A percentile compares a stretch with the other conserved stretches of the same genome.
Evolutionary conservation across 176 grass and related monocot genomes (phyloP).

Genomic region (Alloteropsis semialata): DNA sequence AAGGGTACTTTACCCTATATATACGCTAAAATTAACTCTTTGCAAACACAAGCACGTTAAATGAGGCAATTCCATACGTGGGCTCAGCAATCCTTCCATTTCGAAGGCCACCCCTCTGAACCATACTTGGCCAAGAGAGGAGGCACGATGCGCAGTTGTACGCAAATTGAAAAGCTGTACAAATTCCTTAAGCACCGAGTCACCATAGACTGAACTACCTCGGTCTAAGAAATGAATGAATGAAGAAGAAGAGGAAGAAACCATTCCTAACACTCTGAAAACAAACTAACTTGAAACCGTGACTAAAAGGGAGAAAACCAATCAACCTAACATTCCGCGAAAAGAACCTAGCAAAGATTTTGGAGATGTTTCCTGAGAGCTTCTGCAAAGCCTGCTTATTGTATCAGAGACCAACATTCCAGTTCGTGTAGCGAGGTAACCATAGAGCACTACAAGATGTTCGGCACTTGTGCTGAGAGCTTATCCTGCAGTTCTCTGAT

Average conservation of each 20-base stretch:
- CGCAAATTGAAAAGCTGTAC: conserved; percentile 11
- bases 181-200: conserved; percentile 11
- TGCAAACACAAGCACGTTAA: neutral
- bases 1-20: neutral
- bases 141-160: neutral
- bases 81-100: neutral
- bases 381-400: conserved; percentile 39
- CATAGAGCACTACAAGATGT: conserved; percentile 56
- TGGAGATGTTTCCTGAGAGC: conserved; percentile 35
- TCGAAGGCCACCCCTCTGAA: neutral
- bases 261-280: conserved; percentile 6
- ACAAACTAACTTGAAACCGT: neutral
- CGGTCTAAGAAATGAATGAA: conserved; percentile 15
- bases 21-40: no score
- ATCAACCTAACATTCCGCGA: conserved; percentile 16
- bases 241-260: neutral
- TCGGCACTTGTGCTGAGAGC: conserved; percentile 62
- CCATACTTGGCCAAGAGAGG: conserved; percentile 2
- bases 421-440: conserved; percentile 34
- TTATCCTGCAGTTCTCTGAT: conserved; percentile 80
- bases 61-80: neutral
- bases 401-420: conserved; percentile 39
- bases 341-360: conserved; percentile 50
- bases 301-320: neutral
- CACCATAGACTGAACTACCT: conserved; percentile 16